These are phyloP conservation scores for Psidium friedrichsthalianum DNA, from an alignment of 345 rosid species.

Conservation along the genomic window DNA sequence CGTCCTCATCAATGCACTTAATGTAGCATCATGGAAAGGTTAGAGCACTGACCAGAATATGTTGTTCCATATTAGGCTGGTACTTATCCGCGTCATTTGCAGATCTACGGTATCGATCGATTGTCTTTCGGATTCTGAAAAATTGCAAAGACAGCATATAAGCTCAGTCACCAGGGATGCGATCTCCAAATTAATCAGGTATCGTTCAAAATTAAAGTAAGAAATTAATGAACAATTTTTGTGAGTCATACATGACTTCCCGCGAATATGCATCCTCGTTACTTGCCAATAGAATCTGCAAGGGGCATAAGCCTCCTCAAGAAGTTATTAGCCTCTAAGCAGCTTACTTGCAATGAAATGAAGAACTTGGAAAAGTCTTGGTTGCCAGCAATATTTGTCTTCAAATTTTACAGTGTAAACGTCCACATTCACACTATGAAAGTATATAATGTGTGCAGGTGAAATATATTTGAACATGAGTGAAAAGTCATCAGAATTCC, in stretches of 20 bases:
- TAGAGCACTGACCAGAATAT: not conserved
- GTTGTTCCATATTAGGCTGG: slow-evolving; percentile 9
- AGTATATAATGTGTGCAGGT: not conserved
- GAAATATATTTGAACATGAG: not conserved
- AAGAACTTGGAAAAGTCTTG: not conserved
- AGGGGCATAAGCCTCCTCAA: not conserved
- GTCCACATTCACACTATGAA: not conserved
- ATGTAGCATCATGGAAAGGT: not conserved
- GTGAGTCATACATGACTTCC: not conserved
- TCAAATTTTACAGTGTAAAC: not conserved
- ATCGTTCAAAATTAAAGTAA: not conserved
- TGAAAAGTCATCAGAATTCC: not conserved
- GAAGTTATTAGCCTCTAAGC: not conserved
- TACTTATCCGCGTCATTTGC: slow-evolving; percentile 11
- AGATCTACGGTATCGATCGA: slow-evolving; percentile 29
- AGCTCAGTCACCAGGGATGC: not conserved
- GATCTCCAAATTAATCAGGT: not conserved
- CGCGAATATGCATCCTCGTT: too few relatives aligned
- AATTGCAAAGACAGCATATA: not conserved
- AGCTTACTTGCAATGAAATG: not conserved
- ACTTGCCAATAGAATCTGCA: not conserved
- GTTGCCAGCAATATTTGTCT: not conserved
- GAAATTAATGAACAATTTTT: not conserved
- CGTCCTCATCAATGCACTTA: not conserved
- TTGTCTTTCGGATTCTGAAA: slow-evolving; percentile 27